phyloP scores from a whole-genome alignment of 805 yeast genomes.

The Yarrowia sp. region DNA sequence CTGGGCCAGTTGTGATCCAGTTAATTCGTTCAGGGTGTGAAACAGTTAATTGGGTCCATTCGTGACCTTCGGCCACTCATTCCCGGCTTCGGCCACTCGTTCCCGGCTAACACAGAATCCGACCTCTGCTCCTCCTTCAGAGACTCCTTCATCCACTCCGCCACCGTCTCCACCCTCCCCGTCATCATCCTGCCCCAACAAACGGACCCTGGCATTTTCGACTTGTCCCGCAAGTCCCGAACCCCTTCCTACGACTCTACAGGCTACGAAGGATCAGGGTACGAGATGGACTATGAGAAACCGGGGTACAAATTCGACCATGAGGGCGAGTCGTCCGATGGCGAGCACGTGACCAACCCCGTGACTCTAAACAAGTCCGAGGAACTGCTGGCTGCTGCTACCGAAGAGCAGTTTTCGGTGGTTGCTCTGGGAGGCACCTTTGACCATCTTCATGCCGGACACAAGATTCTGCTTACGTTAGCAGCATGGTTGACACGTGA shows the following conservation, averaged over 20 bases:
- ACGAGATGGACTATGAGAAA: constrained; percentile 23
- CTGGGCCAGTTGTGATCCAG: too few species aligned
- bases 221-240: not conserved
- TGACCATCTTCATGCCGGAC: constrained; percentile 96
- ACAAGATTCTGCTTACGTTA: constrained; percentile 74
- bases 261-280: constrained; percentile 2
- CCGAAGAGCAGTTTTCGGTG: constrained; percentile 29
- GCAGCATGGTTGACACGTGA: constrained; percentile 59
- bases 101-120: constrained; percentile 16
- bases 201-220: constrained; percentile 1
- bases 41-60: too few species aligned
- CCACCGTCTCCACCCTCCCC: constrained; percentile 31
- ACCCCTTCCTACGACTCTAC: not conserved
- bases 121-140: constrained; percentile 31
- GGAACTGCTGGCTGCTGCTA: constrained; percentile 26
- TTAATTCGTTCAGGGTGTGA: too few species aligned
- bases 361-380: constrained; percentile 8
- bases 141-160: constrained; percentile 30
- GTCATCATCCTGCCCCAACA: constrained; percentile 31
- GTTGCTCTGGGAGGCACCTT: constrained; percentile 89
- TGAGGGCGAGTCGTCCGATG: constrained; percentile 10
- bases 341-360: not conserved
- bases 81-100: too few species aligned
- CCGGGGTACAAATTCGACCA: constrained; percentile 15
- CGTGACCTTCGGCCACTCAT: too few species aligned